Evolutionary conservation across 202 grass and related monocot genomes (phyloP).

Genomic region (Zizania palustris): DNA sequence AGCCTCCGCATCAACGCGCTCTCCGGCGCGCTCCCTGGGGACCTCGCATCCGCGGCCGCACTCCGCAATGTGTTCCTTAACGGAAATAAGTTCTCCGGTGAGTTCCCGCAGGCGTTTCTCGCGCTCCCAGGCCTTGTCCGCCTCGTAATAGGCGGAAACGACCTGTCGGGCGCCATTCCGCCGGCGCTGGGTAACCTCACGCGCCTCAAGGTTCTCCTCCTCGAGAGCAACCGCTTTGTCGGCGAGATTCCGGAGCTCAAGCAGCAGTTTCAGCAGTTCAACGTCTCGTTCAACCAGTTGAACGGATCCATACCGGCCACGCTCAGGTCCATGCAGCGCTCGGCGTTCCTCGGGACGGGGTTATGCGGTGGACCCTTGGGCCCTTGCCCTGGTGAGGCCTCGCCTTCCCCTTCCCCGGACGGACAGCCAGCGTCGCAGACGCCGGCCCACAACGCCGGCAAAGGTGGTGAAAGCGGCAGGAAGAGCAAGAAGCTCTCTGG

Average conservation of each 20-base stretch:
- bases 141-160: conserved; percentile 54
- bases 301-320: conserved; percentile 62
- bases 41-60: conserved; percentile 31
- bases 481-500: conserved; percentile 63
- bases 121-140: conserved; percentile 35
- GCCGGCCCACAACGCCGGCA: conserved; percentile 8
- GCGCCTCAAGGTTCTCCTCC: conserved; percentile 44
- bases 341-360: conserved; percentile 50
- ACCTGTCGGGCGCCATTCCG: conserved; percentile 46
- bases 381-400: conserved; percentile 54
- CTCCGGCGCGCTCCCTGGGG: conserved; percentile 40
- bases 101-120: conserved; percentile 50
- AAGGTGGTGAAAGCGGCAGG: background rate
- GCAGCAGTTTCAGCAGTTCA: conserved; percentile 54
- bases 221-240: conserved; percentile 56
- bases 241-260: conserved; percentile 56
- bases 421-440: conserved; percentile 32
- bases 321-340: conserved; percentile 45
- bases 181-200: conserved; percentile 54
- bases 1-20: conserved; percentile 66
- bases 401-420: conserved; percentile 54
- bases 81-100: conserved; percentile 51
- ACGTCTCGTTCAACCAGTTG: conserved; percentile 66
- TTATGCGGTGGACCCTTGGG: conserved; percentile 66
- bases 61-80: conserved; percentile 57